Evolutionary conservation across 2,329 filamentous ascomycete species (phyloP).

Genomic region (Fusarium sp.): DNA sequence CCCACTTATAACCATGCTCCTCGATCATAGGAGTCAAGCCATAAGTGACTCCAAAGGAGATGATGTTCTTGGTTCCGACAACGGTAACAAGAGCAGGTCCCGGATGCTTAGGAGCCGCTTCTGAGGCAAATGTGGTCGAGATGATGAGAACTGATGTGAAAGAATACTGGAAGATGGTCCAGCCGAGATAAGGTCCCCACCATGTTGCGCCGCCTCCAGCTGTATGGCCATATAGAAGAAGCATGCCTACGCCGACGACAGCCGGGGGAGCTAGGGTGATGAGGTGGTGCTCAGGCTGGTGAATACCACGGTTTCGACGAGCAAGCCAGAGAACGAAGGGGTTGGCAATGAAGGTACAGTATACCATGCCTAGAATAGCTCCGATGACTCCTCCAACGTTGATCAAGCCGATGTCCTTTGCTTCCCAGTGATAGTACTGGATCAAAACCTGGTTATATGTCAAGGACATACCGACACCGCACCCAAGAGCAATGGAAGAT

Average conservation of each 20-base stretch:
- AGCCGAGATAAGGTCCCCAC: conserved; percentile 20
- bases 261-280: conserved; percentile 30
- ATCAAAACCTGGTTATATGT: conserved; percentile 19
- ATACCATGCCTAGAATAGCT: conserved; percentile 12
- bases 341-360: conserved; percentile 18
- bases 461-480: conserved; percentile 13
- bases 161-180: conserved; percentile 25
- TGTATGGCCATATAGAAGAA: conserved; percentile 26
- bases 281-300: conserved; percentile 33
- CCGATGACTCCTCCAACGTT: conserved; percentile 10
- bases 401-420: conserved; percentile 11
- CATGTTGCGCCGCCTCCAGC: conserved; percentile 8
- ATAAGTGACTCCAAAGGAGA: conserved; percentile 16
- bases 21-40: conserved; percentile 16
- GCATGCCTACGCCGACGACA: conserved; percentile 27
- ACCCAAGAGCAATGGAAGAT: conserved; percentile 11
- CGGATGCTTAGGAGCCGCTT: conserved; percentile 20
- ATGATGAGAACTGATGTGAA: conserved; percentile 16
- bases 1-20: conserved; percentile 11
- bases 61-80: conserved; percentile 20
- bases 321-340: conserved; percentile 29
- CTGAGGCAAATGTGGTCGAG: conserved; percentile 19
- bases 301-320: conserved; percentile 29
- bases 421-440: conserved; percentile 17
- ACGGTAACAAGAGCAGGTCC: conserved; percentile 19